A percentile compares a stretch with the other conserved stretches of the same genome.
These are phyloP conservation scores for Paramecium sexaurelia DNA, from an alignment of 73 alveolate genomes.

Conservation along the genomic window DNA sequence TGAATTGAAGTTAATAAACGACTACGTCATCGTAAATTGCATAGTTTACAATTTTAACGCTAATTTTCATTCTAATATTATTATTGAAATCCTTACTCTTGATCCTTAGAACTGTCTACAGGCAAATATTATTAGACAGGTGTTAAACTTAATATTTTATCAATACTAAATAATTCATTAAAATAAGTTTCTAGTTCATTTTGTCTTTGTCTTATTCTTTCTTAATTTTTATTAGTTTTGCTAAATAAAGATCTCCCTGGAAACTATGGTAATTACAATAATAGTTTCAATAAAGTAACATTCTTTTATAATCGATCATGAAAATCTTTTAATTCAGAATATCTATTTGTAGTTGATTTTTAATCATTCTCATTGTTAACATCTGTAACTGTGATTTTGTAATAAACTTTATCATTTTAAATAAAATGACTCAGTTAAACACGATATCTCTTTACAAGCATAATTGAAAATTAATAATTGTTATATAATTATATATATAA, in stretches of 20 bases:
- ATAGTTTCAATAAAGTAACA: neutral
- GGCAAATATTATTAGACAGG: slow-evolving; percentile 46
- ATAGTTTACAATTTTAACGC: neutral
- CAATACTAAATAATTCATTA: slow-evolving; percentile 10
- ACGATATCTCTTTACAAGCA: neutral
- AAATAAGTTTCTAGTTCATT: neutral
- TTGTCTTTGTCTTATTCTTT: neutral
- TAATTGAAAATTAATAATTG: neutral
- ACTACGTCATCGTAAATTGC: slow-evolving; percentile 27
- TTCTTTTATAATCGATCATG: neutral
- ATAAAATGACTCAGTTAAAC: neutral
- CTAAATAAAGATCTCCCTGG: neutral
- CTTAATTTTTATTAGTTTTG: neutral
- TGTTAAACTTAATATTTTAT: neutral
- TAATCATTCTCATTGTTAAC: neutral
- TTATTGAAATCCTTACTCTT: neutral
- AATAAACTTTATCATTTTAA: neutral
- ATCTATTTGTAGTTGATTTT: neutral
- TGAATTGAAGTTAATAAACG: neutral
- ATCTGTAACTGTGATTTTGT: neutral
- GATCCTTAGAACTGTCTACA: neutral
- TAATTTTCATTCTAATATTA: neutral
- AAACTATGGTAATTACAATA: slow-evolving; percentile 7
- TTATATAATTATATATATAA: neutral
- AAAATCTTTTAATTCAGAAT: neutral